Conservation (phyloP, 1,284 basidiomycete species). For the Apiotrichum sp. region DNA sequence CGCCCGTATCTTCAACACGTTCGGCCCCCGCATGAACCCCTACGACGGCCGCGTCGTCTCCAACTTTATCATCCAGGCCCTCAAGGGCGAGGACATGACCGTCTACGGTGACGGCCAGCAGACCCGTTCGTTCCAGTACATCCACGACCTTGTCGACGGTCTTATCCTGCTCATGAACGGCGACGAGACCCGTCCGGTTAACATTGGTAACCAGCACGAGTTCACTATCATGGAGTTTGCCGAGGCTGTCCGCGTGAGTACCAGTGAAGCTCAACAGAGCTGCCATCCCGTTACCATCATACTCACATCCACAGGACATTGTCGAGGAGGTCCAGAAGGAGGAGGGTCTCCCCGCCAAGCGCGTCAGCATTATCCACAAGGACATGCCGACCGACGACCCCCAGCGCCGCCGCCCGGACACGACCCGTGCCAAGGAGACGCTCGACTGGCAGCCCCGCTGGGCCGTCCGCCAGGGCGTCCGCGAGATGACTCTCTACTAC, state of each 20-base stretch:
- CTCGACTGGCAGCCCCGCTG: conserved; percentile 90
- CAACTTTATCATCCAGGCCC: conserved; percentile 95
- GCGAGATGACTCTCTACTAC: conserved; percentile 23
- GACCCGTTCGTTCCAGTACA: conserved; percentile 93
- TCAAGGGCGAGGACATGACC: conserved; percentile 90
- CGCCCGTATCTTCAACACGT: conserved; percentile 84
- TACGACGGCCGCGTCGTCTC: conserved; percentile 94
- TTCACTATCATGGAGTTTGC: conserved; percentile 89
- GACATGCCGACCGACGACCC: conserved; percentile 90
- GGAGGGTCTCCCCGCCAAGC: conserved; percentile 58
- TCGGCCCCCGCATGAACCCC: conserved; percentile 69
- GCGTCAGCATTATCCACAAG: conserved; percentile 71
- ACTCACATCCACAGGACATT: conserved; percentile 52
- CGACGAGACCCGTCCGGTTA: conserved; percentile 81
- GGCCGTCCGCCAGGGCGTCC: conserved; percentile 42
- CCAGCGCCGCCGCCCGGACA: conserved; percentile 86
- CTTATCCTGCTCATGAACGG: conserved; percentile 91
- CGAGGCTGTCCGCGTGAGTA: conserved; percentile 59
- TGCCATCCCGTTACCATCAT: conserved; percentile 4
- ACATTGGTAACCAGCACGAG: conserved; percentile 90
- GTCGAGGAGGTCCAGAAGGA: conserved; percentile 83
- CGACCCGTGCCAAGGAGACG: conserved; percentile 75
- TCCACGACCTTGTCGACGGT: conserved; percentile 53
- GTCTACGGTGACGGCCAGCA: conserved; percentile 95
- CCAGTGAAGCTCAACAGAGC: background rate